A percentile compares a stretch with the other conserved stretches of the same genome.
These are phyloP conservation scores for Neurospora sp. DNA, from an alignment of 495 filamentous ascomycete species.

Conservation along the genomic window DNA sequence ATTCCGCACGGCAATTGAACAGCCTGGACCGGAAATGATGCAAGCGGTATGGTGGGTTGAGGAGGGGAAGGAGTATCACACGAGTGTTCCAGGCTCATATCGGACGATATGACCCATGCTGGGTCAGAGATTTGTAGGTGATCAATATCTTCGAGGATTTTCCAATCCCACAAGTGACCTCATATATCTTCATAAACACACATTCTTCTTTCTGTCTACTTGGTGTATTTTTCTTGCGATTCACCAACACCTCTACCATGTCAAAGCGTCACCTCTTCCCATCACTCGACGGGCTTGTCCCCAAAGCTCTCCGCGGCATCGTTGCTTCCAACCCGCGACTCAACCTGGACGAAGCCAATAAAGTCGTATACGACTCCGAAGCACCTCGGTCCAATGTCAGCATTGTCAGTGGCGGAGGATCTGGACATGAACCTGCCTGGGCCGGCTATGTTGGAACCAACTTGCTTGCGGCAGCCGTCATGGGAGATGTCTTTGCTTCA, in stretches of 20 bases:
- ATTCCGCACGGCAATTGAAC: background rate
- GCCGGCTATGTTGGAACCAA: slow-evolving; percentile 53
- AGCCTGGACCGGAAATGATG: background rate
- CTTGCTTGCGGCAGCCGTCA: slow-evolving; percentile 49
- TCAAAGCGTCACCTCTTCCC: slow-evolving; percentile 38
- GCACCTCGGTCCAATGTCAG: slow-evolving; percentile 42
- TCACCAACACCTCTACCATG: slow-evolving; percentile 16
- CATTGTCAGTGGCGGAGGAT: slow-evolving; percentile 51
- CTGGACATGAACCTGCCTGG: slow-evolving; percentile 56
- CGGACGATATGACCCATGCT: background rate
- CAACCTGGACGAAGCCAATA: slow-evolving; percentile 44
- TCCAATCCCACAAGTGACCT: background rate
- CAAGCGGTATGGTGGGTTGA: background rate
- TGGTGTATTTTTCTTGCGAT: background rate
- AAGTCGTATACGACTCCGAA: slow-evolving; percentile 47
- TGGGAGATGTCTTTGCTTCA: slow-evolving; percentile 53
- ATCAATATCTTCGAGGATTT: background rate
- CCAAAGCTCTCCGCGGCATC: slow-evolving; percentile 44
- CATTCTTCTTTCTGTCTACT: background rate
- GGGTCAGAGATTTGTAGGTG: background rate
- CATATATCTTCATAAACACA: background rate
- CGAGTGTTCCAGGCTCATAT: background rate
- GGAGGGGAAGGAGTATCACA: background rate
- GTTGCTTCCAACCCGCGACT: slow-evolving; percentile 48
- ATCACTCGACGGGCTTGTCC: slow-evolving; percentile 42